Percentiles rank a stretch among this genome's conserved stretches.
These are phyloP conservation scores for Ballota nigra DNA, from an alignment of 257 asterid genomes.

Conservation along the genomic window DNA sequence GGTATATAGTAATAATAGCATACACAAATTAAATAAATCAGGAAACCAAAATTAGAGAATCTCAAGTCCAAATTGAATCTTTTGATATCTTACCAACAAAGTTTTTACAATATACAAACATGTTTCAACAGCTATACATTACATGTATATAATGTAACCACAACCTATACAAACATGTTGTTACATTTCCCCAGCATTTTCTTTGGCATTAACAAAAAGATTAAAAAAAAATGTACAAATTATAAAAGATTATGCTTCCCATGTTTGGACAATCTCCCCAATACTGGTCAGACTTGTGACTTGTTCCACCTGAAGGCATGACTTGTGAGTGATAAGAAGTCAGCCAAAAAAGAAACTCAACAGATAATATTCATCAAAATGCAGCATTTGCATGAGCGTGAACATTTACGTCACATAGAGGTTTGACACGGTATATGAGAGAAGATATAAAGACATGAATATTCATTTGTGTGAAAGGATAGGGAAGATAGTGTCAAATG, in stretches of 20 bases:
- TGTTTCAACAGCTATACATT: neutral
- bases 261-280: conserved; percentile 30
- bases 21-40: neutral
- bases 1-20: neutral
- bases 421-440: conserved; percentile 17
- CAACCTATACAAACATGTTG: neutral
- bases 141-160: neutral
- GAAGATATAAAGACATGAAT: conserved; percentile 25
- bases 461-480: conserved; percentile 33
- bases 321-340: conserved; percentile 8
- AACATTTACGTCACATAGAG: conserved; percentile 11
- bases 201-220: neutral
- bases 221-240: conserved; percentile 1
- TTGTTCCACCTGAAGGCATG: conserved; percentile 44
- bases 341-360: conserved; percentile 25
- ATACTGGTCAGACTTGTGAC: conserved; percentile 29
- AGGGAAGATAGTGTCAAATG: conserved; percentile 31
- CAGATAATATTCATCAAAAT: conserved; percentile 3
- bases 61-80: neutral
- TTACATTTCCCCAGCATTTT: neutral
- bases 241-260: conserved; percentile 37
- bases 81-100: conserved; percentile 10
- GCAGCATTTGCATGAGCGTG: conserved; percentile 24
- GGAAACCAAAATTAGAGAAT: neutral
- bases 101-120: neutral